Base-by-base conservation (phyloP, 345 rosid species). In the Physaria fendleri region DNA sequence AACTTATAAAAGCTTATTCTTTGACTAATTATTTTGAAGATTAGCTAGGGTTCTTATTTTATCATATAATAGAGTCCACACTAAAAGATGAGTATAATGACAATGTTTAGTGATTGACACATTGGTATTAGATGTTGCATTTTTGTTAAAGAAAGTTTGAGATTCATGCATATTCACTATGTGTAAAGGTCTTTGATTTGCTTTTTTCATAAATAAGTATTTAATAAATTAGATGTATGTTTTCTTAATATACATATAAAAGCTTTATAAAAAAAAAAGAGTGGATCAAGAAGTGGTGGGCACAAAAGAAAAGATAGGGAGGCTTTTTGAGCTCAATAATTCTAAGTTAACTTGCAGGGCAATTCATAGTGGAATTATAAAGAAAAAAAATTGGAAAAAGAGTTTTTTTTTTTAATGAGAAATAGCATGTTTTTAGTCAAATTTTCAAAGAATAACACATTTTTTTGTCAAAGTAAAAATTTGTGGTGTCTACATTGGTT, bases 261-360 rank as follows among this genome's bases (percentile, higher is more conserved):
- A 30, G 10, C 34, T 10, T n/a, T n/a, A n/a, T n/a, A n/a, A n/a
- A n/a, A n/a, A n/a, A 21, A 22, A 42, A 50, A 59, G 38, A 59
- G 60, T 49, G 60, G 41, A 34, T 68, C 25, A 25, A 27, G 18
- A 68, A 68, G 72, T 68, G 66, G 66, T 59, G 66, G 66, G 72
- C 60, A 42, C 72, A 51, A 59, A 68, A 68, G 54, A 29, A 34
- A 59, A 67, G 24, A 33, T 33, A n/a, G n/a, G 53, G 12, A 39
- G 52, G 60, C 72, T 67, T 67, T 67, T 68, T 51, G 54, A 42
- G 60, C 54, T 59, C 72, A 68, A 68, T 68, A 17, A 68, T 68
- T 68, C 21, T 59, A 59, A 44, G 47, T 59, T 59, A 68, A 59
- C 66, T 59, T 51, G 47, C 55, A 59, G 54, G 61, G 61, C 25